Conservation (phyloP, 2,329 filamentous ascomycete species). For the Ascosphaera apis region DNA sequence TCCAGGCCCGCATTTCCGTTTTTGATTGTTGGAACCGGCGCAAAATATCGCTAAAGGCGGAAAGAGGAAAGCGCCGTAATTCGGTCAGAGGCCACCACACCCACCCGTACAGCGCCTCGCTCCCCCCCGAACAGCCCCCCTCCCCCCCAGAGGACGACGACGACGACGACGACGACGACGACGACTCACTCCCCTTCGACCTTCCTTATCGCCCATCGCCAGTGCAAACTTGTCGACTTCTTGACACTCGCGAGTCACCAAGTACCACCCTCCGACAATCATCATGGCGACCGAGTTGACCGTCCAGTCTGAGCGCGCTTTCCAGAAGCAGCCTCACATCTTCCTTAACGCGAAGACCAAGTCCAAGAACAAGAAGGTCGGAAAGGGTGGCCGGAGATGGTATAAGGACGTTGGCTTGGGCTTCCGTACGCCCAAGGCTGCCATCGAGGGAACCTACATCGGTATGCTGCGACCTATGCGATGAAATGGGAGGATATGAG, state of each 20-base stretch:
- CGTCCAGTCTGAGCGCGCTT: constrained; percentile 99
- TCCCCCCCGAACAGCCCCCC: too few relatives aligned
- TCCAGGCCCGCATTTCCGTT: too few relatives aligned
- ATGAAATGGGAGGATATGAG: not conserved
- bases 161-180: constrained; percentile 16
- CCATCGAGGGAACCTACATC: constrained; percentile 98
- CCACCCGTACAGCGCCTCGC: too few relatives aligned
- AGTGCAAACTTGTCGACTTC: constrained; percentile 16
- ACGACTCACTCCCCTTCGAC: constrained; percentile 4
- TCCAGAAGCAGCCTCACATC: constrained; percentile 99
- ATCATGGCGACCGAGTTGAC: constrained; percentile 95
- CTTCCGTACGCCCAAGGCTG: constrained; percentile 94
- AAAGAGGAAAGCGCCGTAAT: too few relatives aligned
- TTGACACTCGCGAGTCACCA: constrained; percentile 15
- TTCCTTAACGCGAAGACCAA: constrained; percentile 96
- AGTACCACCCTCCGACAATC: constrained; percentile 27
- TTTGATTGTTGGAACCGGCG: too few relatives aligned
- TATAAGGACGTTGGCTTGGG: constrained; percentile 99
- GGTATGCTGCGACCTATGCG: constrained; percentile 41
- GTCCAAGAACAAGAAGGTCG: constrained; percentile 54
- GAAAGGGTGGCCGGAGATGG: constrained; percentile 88
- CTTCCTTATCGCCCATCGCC: constrained; percentile 10
- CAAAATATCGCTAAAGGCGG: too few relatives aligned
- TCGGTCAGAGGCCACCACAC: too few relatives aligned
- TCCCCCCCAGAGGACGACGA: constrained; percentile 3